Evolutionary conservation across 257 asterid genomes (phyloP).

Genomic region (Leptodermis oblonga): DNA sequence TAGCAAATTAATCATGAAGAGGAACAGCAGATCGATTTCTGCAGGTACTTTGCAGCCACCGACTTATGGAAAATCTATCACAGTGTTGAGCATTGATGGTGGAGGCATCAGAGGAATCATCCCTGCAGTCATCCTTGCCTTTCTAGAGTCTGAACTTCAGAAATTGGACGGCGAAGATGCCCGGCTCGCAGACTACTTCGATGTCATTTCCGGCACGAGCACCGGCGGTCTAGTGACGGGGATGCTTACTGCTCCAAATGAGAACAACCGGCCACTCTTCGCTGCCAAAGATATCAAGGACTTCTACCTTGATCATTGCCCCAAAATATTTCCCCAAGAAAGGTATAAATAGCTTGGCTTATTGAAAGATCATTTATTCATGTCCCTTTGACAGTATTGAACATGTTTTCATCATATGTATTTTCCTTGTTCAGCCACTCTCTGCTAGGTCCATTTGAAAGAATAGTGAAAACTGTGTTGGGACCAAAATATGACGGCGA

Average conservation of each 20-base stretch:
- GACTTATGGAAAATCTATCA: constrained; percentile 32
- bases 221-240: constrained; percentile 61
- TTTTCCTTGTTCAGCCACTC: not conserved
- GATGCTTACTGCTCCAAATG: constrained; percentile 49
- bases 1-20: too few species aligned
- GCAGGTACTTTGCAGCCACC: constrained; percentile 37
- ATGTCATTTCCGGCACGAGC: constrained; percentile 66
- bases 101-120: constrained; percentile 60
- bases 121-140: constrained; percentile 38
- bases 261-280: constrained; percentile 44
- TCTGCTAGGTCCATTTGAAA: not conserved
- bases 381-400: too few species aligned
- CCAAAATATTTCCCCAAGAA: constrained; percentile 25
- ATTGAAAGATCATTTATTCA: too few species aligned
- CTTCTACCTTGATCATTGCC: constrained; percentile 37
- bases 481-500: constrained; percentile 50
- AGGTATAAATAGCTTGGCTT: not conserved
- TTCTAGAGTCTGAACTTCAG: constrained; percentile 47
- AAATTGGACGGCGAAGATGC: constrained; percentile 52
- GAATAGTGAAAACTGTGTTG: constrained; percentile 4
- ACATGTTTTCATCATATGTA: not conserved
- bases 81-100: constrained; percentile 52
- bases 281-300: constrained; percentile 52
- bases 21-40: too few species aligned
- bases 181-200: constrained; percentile 61